Evolutionary conservation across 2,329 filamentous ascomycete genomes (phyloP).

Genomic region (Phaeosphaeriaceae sp.): DNA sequence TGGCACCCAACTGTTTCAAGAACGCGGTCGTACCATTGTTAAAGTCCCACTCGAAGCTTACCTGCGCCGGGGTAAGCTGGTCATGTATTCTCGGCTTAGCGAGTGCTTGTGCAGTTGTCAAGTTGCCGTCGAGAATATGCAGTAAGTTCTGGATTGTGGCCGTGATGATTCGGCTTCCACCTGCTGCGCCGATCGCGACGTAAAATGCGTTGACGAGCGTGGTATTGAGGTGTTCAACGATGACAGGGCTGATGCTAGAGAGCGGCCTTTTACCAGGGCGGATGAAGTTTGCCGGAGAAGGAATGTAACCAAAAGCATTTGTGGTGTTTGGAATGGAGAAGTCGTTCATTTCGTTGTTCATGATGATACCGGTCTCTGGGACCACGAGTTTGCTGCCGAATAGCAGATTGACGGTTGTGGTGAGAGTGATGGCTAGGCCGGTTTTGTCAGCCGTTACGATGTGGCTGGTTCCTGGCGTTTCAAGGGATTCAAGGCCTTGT

Average conservation of each 20-base stretch:
- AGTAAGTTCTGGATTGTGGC: slow-evolving; percentile 76
- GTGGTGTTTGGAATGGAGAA: slow-evolving; percentile 80
- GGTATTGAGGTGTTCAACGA: slow-evolving; percentile 70
- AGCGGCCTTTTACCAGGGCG: slow-evolving; percentile 80
- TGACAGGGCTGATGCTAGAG: slow-evolving; percentile 80
- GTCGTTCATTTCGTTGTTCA: slow-evolving; percentile 61
- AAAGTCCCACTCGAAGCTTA: slow-evolving; percentile 72
- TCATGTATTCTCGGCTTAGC: slow-evolving; percentile 76
- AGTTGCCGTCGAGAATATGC: slow-evolving; percentile 71
- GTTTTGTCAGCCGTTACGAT: slow-evolving; percentile 72
- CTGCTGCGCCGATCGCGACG: slow-evolving; percentile 75
- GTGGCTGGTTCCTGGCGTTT: slow-evolving; percentile 77
- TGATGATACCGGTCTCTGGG: slow-evolving; percentile 80
- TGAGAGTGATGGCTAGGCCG: slow-evolving; percentile 80
- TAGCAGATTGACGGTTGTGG: slow-evolving; percentile 85
- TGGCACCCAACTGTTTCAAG: slow-evolving; percentile 70
- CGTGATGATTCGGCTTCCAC: slow-evolving; percentile 84
- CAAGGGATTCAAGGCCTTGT: slow-evolving; percentile 66
- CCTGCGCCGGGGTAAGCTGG: slow-evolving; percentile 75
- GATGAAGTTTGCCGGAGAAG: slow-evolving; percentile 81
- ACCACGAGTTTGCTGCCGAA: slow-evolving; percentile 83
- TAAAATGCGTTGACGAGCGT: slow-evolving; percentile 56
- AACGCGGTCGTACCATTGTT: slow-evolving; percentile 68
- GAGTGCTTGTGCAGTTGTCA: slow-evolving; percentile 68
- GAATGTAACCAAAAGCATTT: slow-evolving; percentile 86